A percentile compares a stretch with the other conserved stretches of the same genome.
phyloP scores from a whole-genome alignment of 2,329 filamentous ascomycete species.

The Ophiostoma ips region DNA sequence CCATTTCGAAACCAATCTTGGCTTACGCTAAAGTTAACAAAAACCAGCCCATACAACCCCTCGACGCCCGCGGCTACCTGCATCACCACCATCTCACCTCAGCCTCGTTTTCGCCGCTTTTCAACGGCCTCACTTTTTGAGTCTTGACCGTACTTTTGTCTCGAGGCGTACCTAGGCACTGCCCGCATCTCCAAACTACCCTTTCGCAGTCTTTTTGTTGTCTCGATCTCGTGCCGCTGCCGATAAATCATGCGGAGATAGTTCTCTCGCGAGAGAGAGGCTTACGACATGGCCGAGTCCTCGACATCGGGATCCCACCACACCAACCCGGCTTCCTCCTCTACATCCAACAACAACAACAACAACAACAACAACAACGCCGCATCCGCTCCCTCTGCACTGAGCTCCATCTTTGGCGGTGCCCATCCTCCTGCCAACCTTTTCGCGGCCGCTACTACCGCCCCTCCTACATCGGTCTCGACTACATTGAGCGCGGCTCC shows the following conservation, averaged over 20 bases:
- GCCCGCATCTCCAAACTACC: neutral
- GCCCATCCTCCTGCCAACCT: neutral
- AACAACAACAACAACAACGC: neutral
- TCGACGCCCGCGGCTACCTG: too few species aligned
- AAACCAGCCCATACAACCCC: too few species aligned
- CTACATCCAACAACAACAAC: neutral
- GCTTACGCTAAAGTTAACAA: too few species aligned
- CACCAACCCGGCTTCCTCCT: constrained; percentile 1
- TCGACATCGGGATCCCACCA: constrained; percentile 3
- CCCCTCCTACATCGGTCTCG: neutral
- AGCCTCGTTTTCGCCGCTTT: too few species aligned
- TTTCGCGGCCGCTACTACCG: neutral
- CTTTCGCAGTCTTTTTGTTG: neutral
- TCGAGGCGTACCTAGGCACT: too few species aligned
- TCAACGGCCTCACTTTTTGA: too few species aligned
- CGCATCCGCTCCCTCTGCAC: neutral
- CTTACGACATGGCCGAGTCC: constrained; percentile 13
- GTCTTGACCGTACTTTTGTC: too few species aligned
- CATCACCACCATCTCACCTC: too few species aligned
- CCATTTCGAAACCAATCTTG: too few species aligned
- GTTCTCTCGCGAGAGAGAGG: constrained; percentile 11
- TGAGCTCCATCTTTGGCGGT: constrained; percentile 9
- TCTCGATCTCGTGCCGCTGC: neutral
- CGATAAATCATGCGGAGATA: constrained; percentile 12
- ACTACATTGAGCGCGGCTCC: too few species aligned